phyloP scores from a whole-genome alignment of 1,284 basidiomycete genomes.

The Puccinia hordei region DNA sequence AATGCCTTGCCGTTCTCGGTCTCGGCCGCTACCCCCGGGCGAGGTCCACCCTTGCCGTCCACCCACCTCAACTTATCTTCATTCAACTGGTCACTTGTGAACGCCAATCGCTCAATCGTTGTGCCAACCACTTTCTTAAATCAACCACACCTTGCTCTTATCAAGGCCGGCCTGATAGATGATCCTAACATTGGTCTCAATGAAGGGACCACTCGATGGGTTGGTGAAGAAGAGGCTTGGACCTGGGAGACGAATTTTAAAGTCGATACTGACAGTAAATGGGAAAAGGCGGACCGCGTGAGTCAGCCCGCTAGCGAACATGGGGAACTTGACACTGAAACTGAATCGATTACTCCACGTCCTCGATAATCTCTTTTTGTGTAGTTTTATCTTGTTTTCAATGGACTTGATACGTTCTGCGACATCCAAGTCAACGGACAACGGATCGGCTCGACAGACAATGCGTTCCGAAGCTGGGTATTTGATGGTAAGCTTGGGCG shows the following conservation, averaged over 20 bases:
- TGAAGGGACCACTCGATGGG: slow-evolving; percentile 48
- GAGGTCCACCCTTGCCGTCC: slow-evolving; percentile 41
- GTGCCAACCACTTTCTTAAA: slow-evolving; percentile 55
- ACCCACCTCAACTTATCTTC: slow-evolving; percentile 45
- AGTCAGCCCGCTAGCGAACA: slow-evolving; percentile 9
- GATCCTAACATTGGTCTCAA: slow-evolving; percentile 53
- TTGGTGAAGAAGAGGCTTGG: slow-evolving; percentile 48
- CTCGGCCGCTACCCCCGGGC: neutral
- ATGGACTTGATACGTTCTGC: slow-evolving; percentile 50
- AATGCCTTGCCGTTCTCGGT: neutral
- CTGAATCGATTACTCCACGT: neutral
- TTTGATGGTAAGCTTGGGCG: slow-evolving; percentile 33
- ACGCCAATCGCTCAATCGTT: slow-evolving; percentile 54
- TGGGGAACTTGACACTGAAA: neutral
- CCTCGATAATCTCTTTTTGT: neutral
- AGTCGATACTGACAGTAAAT: neutral
- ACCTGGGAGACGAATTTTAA: slow-evolving; percentile 39
- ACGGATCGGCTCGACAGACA: slow-evolving; percentile 37
- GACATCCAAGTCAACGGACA: slow-evolving; percentile 30
- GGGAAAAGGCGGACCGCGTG: slow-evolving; percentile 35
- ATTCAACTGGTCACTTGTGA: slow-evolving; percentile 54
- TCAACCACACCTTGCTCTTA: slow-evolving; percentile 54
- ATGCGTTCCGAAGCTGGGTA: slow-evolving; percentile 48
- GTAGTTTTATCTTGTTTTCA: slow-evolving; percentile 45
- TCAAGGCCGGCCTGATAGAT: slow-evolving; percentile 54